Conservation (phyloP, 2,329 filamentous ascomycete genomes). For the Neodidymelliopsis sp. region DNA sequence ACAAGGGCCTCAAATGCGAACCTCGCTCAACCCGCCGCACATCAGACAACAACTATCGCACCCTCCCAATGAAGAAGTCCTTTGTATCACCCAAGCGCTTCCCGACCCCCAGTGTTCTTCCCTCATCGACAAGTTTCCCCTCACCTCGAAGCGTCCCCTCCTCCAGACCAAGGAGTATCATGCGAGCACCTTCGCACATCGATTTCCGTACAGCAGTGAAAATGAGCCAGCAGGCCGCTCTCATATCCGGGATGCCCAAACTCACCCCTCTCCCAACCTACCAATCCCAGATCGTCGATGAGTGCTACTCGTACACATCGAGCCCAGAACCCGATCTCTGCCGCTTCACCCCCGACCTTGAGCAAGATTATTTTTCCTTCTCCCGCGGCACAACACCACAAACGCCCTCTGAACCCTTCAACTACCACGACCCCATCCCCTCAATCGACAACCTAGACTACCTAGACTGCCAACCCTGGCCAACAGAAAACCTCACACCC, state of each 20-base stretch:
- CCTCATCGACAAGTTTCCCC: conserved; percentile 24
- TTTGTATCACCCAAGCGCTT: conserved; percentile 37
- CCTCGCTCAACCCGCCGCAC: conserved; percentile 49
- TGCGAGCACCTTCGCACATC: conserved; percentile 38
- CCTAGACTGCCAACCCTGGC: conserved; percentile 33
- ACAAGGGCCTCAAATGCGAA: conserved; percentile 46
- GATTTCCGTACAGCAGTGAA: conserved; percentile 40
- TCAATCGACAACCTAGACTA: conserved; percentile 32
- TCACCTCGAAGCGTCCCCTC: conserved; percentile 36
- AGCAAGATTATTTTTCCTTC: conserved; percentile 25
- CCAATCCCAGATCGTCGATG: conserved; percentile 31
- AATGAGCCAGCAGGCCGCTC: conserved; percentile 31
- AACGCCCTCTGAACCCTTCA: conserved; percentile 38
- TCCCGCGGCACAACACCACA: conserved; percentile 39
- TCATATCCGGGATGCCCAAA: conserved; percentile 34
- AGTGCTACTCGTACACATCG: conserved; percentile 33
- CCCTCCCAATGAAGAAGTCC: conserved; percentile 34
- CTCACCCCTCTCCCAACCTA: conserved; percentile 41
- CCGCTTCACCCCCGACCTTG: conserved; percentile 25
- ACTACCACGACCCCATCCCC: conserved; percentile 32
- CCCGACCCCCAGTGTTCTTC: conserved; percentile 30
- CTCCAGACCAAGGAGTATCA: conserved; percentile 26
- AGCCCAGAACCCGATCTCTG: conserved; percentile 34
- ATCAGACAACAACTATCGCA: conserved; percentile 43
- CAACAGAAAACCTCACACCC: conserved; percentile 29